Conservation (phyloP, 192 early-diverging fungal species). For the Spizellomyces punctatus region DNA sequence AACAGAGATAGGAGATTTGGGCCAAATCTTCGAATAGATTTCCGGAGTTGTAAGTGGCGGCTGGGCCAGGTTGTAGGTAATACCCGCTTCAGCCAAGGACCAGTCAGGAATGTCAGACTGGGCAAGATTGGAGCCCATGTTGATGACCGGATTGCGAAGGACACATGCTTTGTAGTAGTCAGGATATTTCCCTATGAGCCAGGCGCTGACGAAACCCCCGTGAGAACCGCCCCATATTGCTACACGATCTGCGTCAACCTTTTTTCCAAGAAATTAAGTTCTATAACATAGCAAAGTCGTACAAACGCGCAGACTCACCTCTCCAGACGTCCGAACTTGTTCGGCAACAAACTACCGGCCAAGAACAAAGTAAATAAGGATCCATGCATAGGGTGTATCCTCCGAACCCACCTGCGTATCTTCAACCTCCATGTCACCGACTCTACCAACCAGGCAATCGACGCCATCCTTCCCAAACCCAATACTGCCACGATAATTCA, state of each 20-base stretch:
- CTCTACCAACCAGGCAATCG: constrained; percentile 61
- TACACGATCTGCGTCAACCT: constrained; percentile 52
- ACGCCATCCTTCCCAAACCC: constrained; percentile 78
- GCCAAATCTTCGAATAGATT: constrained; percentile 59
- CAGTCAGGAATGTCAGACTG: constrained; percentile 75
- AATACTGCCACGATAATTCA: constrained; percentile 79
- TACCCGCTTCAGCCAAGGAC: constrained; percentile 70
- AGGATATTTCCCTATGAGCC: constrained; percentile 34
- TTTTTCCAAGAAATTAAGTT: constrained; percentile 1
- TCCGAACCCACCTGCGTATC: constrained; percentile 52
- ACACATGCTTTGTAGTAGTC: constrained; percentile 66
- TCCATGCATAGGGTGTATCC: neutral
- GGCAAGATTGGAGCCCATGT: constrained; percentile 58
- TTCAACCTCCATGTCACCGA: constrained; percentile 68
- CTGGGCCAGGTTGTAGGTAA: constrained; percentile 55
- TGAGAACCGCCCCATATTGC: constrained; percentile 74
- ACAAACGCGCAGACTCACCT: constrained; percentile 6
- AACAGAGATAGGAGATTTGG: constrained; percentile 59
- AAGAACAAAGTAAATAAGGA: constrained; percentile 18
- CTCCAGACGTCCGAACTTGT: constrained; percentile 23
- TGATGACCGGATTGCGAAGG: constrained; percentile 76
- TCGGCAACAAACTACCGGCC: constrained; percentile 38
- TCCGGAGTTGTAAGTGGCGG: constrained; percentile 60
- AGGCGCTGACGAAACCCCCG: constrained; percentile 45
- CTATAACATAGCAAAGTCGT: neutral